A percentile compares a stretch with the other conserved stretches of the same genome.
Conservation (phyloP, 2,329 filamentous ascomycete genomes). For the Colletotrichum lini region DNA sequence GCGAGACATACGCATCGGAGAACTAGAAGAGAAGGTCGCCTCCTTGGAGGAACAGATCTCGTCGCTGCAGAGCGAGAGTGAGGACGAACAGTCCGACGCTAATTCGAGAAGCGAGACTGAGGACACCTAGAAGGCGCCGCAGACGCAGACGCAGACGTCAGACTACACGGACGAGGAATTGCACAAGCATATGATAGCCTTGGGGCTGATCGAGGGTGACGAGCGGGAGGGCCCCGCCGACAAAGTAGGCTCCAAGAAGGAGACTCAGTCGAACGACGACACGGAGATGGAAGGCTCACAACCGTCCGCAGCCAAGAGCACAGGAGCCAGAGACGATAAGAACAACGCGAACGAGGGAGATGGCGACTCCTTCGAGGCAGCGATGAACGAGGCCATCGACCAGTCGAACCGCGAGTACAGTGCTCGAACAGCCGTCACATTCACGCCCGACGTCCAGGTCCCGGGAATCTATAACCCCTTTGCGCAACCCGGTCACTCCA, state of each 20-base stretch:
- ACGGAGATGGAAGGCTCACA: background rate
- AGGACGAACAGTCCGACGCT: no score
- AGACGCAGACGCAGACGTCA: no score
- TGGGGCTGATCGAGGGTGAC: background rate
- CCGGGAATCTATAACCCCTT: background rate
- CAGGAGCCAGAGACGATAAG: background rate
- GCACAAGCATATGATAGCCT: background rate
- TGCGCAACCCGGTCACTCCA: background rate
- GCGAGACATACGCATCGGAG: background rate
- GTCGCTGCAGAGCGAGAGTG: background rate
- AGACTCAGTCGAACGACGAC: background rate
- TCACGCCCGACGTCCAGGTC: background rate
- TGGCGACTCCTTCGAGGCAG: background rate
- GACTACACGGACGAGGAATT: background rate
- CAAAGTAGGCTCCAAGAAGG: background rate
- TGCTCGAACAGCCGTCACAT: background rate
- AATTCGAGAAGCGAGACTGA: no score
- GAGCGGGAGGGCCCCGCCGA: no score
- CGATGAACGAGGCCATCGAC: background rate
- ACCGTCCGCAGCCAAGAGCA: background rate
- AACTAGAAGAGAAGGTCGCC: background rate
- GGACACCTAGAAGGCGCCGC: background rate
- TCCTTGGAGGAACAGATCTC: background rate
- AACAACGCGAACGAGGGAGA: background rate
- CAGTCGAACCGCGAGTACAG: background rate